These are phyloP conservation scores for Bisporella sp. DNA, from an alignment of 2,329 filamentous ascomycete species.

Conservation along the genomic window DNA sequence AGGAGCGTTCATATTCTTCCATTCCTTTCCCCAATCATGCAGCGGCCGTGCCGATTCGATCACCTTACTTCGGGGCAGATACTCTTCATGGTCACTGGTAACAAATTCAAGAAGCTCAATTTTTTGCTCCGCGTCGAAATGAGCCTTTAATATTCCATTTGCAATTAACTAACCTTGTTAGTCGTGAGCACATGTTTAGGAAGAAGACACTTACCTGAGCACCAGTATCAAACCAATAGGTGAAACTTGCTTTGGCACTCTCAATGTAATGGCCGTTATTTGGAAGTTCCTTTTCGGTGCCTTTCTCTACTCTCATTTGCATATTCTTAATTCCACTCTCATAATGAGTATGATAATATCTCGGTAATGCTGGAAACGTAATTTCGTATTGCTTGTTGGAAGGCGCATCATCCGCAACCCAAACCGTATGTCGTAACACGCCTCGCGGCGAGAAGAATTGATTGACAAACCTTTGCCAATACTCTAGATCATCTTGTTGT, in stretches of 20 bases:
- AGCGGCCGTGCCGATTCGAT: conserved; percentile 54
- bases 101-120: conserved; percentile 82
- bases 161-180: conserved; percentile 57
- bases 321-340: conserved; percentile 79
- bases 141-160: conserved; percentile 67
- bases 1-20: conserved; percentile 50
- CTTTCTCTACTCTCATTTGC: conserved; percentile 75
- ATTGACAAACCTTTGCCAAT: conserved; percentile 75
- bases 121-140: conserved; percentile 72
- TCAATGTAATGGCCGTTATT: conserved; percentile 68
- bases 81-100: conserved; percentile 73
- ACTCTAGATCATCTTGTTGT: conserved; percentile 59
- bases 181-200: conserved; percentile 6
- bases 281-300: conserved; percentile 47
- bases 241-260: conserved; percentile 69
- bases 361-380: conserved; percentile 68
- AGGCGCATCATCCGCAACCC: conserved; percentile 43
- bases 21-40: conserved; percentile 60
- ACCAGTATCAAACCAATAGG: conserved; percentile 82
- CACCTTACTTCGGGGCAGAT: conserved; percentile 62
- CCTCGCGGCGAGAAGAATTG: conserved; percentile 75
- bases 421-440: conserved; percentile 68
- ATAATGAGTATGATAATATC: conserved; percentile 88
- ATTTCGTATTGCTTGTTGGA: conserved; percentile 82
- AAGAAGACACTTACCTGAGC: conserved; percentile 59